Conservation (phyloP, 129 eudicot species). For the Smallanthus sonchifolius region DNA sequence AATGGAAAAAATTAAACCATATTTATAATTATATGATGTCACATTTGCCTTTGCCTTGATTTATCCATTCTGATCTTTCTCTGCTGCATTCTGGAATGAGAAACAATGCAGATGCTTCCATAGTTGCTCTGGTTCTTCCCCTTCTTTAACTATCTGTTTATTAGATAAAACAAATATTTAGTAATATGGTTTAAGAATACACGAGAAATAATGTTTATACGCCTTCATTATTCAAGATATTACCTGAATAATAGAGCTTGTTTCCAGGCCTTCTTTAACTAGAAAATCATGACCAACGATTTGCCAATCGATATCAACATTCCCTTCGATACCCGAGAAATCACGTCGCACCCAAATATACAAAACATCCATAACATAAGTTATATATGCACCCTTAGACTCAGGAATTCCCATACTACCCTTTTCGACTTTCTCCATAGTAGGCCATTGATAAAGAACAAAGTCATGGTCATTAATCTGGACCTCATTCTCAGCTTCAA, state of each 20-base stretch:
- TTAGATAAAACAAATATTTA: conserved; percentile 3
- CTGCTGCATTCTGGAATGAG: conserved; percentile 32
- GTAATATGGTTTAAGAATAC: conserved; percentile 5
- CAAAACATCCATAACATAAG: conserved; percentile 14
- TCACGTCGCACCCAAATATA: conserved; percentile 30
- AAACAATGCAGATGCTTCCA: conserved; percentile 43
- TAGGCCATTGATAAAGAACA: conserved; percentile 28
- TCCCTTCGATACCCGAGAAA: background rate
- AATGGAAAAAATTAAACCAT: background rate
- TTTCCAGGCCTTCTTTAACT: conserved; percentile 20
- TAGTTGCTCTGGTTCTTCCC: conserved; percentile 36
- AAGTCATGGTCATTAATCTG: conserved; percentile 4
- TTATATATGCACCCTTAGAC: conserved; percentile 19
- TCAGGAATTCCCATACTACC: conserved; percentile 29
- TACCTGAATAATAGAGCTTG: conserved; percentile 32
- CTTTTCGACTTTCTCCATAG: conserved; percentile 27
- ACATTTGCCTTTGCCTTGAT: conserved; percentile 2
- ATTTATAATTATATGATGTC: background rate
- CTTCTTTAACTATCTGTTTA: conserved; percentile 34
- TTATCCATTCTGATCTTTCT: background rate
- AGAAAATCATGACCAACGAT: conserved; percentile 27
- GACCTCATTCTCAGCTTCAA: conserved; percentile 9
- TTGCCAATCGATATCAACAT: conserved; percentile 15
- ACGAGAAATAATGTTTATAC: background rate
- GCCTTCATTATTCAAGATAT: background rate